These are phyloP conservation scores for Glutinoglossum americanum DNA, from an alignment of 495 filamentous ascomycete genomes.

Conservation along the genomic window DNA sequence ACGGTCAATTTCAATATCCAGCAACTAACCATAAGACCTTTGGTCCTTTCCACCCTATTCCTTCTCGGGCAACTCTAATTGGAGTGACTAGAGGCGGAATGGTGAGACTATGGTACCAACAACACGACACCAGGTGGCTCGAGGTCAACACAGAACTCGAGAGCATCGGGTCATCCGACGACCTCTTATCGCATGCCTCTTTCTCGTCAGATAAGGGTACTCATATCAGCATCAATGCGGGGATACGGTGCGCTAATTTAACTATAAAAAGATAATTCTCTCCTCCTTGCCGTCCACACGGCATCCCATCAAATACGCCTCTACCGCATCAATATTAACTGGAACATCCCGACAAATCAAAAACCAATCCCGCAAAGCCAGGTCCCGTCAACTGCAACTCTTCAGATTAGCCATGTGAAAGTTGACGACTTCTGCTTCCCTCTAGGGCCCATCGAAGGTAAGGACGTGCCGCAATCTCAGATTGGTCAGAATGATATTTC, in stretches of 20 bases:
- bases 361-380: slow-evolving; percentile 7
- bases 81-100: slow-evolving; percentile 47
- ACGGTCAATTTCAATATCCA: slow-evolving; percentile 30
- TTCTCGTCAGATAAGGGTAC: slow-evolving; percentile 50
- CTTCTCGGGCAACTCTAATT: slow-evolving; percentile 43
- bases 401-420: slow-evolving; percentile 8
- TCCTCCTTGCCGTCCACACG: slow-evolving; percentile 16
- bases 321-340: slow-evolving; percentile 18
- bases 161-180: slow-evolving; percentile 40
- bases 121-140: slow-evolving; percentile 39
- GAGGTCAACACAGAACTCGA: slow-evolving; percentile 49
- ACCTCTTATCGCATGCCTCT: slow-evolving; percentile 60
- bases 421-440: slow-evolving; percentile 10
- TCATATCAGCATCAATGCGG: not conserved
- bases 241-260: not conserved
- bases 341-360: slow-evolving; percentile 12
- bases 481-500: not conserved
- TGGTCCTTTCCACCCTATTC: slow-evolving; percentile 42
- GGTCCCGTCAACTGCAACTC: slow-evolving; percentile 6
- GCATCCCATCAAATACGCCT: slow-evolving; percentile 11
- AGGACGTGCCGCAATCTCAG: not conserved
- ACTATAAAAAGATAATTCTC: slow-evolving; percentile 11
- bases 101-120: slow-evolving; percentile 51
- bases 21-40: slow-evolving; percentile 25
- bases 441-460: not conserved